A percentile compares a stretch with the other conserved stretches of the same genome.
phyloP scores from a whole-genome alignment of 257 asterid species.

The Rubia yunnanensis region DNA sequence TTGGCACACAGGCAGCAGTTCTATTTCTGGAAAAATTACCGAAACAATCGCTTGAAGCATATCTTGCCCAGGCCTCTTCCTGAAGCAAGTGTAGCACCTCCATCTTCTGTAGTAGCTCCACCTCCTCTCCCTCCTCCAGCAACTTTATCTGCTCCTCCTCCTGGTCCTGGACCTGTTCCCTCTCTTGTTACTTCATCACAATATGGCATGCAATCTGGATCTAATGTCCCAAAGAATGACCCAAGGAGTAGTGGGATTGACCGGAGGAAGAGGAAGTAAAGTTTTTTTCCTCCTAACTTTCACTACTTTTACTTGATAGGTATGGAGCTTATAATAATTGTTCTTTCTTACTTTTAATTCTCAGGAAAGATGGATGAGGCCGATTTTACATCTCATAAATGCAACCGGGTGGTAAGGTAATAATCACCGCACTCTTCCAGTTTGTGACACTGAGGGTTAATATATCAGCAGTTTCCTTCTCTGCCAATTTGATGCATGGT shows the following conservation, averaged over 20 bases:
- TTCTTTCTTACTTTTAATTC: background rate
- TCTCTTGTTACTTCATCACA: constrained; percentile 48
- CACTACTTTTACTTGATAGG: background rate
- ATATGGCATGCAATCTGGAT: constrained; percentile 54
- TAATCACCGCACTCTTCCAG: constrained; percentile 1
- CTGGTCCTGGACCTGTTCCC: constrained; percentile 43
- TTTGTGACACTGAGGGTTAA: background rate
- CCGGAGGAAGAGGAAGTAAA: constrained; percentile 74
- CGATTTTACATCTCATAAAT: background rate
- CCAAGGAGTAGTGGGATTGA: constrained; percentile 54
- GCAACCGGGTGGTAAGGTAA: constrained; percentile 20
- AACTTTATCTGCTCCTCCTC: constrained; percentile 26
- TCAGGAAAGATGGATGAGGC: constrained; percentile 60
- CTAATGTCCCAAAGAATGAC: constrained; percentile 49
- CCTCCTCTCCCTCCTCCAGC: constrained; percentile 46
- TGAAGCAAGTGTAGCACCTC: constrained; percentile 38
- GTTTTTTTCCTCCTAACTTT: background rate
- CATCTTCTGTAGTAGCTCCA: constrained; percentile 37
- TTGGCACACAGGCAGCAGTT: constrained; percentile 95
- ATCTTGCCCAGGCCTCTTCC: constrained; percentile 83
- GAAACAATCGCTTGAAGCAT: constrained; percentile 92
- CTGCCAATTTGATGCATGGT: background rate
- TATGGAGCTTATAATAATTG: background rate
- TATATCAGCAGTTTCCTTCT: background rate
- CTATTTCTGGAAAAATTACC: constrained; percentile 83